Percentiles rank a stretch among this genome's conserved stretches.
These are phyloP conservation scores for Candida frijolesensis DNA, from an alignment of 1,139 yeast genomes.

Conservation along the genomic window DNA sequence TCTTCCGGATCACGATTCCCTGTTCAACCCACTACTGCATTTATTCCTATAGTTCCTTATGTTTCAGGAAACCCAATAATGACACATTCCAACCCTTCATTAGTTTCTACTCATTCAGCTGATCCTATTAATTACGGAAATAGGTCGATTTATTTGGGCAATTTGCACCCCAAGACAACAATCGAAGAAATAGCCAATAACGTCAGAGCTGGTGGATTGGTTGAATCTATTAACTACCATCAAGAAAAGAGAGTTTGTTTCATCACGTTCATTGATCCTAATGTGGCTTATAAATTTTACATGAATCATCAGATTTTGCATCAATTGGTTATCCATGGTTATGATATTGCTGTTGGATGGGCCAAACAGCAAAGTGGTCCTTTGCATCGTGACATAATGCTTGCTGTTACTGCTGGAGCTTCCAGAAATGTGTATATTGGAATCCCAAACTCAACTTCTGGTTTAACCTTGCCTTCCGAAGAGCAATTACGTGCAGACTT, in stretches of 20 bases:
- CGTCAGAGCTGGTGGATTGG: conserved; percentile 51
- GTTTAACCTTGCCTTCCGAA: conserved; percentile 39
- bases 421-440: conserved; percentile 53
- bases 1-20: conserved; percentile 11
- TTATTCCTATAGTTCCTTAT: conserved; percentile 8
- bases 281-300: conserved; percentile 43
- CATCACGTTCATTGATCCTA: conserved; percentile 47
- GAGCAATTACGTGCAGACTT: conserved; percentile 45
- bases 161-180: conserved; percentile 46
- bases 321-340: conserved; percentile 49
- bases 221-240: conserved; percentile 40
- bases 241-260: conserved; percentile 46
- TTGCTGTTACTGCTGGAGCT: conserved; percentile 53
- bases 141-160: conserved; percentile 47
- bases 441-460: conserved; percentile 19
- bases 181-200: conserved; percentile 54
- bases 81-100: conserved; percentile 10
- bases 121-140: conserved; percentile 38
- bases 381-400: conserved; percentile 36
- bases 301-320: conserved; percentile 49
- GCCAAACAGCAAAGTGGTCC: conserved; percentile 50
- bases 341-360: conserved; percentile 50
- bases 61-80: conserved; percentile 3
- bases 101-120: conserved; percentile 13
- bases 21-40: conserved; percentile 1